Conservation (phyloP, 345 rosid genomes). For the Populus deltoides region DNA sequence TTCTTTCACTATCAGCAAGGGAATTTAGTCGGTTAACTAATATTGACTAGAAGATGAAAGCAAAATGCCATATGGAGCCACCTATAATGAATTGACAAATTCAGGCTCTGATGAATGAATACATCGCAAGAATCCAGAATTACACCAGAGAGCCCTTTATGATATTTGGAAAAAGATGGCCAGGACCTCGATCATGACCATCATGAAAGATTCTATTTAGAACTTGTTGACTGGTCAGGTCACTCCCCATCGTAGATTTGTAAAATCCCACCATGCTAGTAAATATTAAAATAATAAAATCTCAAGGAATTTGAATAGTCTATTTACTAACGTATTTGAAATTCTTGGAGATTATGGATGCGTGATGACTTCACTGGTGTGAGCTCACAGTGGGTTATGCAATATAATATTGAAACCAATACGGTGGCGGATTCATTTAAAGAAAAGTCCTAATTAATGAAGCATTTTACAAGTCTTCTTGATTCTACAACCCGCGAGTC, state of each 20-base stretch:
- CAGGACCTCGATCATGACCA: too few relatives aligned
- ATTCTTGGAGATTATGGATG: not conserved
- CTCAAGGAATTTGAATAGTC: not conserved
- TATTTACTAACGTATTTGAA: not conserved
- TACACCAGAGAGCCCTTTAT: too few relatives aligned
- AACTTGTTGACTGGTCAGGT: constrained; percentile 15
- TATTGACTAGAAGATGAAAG: constrained; percentile 26
- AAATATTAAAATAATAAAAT: not conserved
- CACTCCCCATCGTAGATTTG: not conserved
- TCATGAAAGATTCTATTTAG: not conserved
- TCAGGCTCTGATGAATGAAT: constrained; percentile 10
- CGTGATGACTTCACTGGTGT: not conserved
- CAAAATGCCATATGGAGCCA: constrained; percentile 14
- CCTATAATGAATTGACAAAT: constrained; percentile 11
- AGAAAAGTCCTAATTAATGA: too few relatives aligned
- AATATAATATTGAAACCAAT: not conserved
- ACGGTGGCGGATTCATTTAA: too few relatives aligned
- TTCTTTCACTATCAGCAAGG: constrained; percentile 5
- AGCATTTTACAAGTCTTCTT: too few relatives aligned
- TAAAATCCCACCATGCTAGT: not conserved
- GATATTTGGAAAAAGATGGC: constrained; percentile 1
- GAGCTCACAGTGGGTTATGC: not conserved
- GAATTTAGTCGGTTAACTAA: constrained; percentile 30
- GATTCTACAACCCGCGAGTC: too few relatives aligned
- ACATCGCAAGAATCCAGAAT: not conserved